Base-by-base conservation (phyloP, 805 yeast genomes). In the Candida cerambycidarum region DNA sequence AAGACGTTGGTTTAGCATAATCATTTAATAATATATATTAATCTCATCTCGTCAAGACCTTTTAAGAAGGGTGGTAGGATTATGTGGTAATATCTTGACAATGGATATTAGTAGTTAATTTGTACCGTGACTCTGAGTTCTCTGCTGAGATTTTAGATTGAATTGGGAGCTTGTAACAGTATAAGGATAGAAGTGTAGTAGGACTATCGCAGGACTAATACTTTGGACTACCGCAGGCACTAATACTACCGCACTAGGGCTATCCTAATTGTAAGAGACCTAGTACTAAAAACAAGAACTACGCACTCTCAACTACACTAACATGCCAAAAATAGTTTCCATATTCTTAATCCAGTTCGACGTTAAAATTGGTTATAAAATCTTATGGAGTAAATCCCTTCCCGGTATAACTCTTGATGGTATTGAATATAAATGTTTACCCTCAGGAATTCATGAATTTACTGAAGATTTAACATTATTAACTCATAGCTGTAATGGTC, bases 361-460 rank as follows among this genome's bases (percentile, higher is more conserved):
- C 49, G 51, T 55, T 16, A 54, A 53, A 14, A 41, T 52, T 5
- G 76, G 75, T 24, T 68, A 70, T 51, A 58, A 59, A 32, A 45
- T 68, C 38, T 58, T 60, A n/a, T 70, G 73, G 73, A 48, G 59
- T 15, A 57, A 57, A 32, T 48, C 58, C n/a, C 18, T 45, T 4
- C 17, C 28, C n/a, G 16, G 43, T 6, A 39, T 62, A 13, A 47
- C 54, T 27, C 48, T 65, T 17, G 50, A 48, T 12, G 73, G 73
- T 4, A 55, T 70, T 27, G 76, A 70, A 42, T 67, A 57, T 50
- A 66, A 65, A 41, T 55, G 58, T 11, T 52, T 70, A 23, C 76
- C 75, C 7, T 65, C 71, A 0, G 75, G 75, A 2, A 57, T 70
- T 31, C 75, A 69, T 46, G 67, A 68, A 41, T 53, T 51, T 27